Evolutionary conservation across 2,329 filamentous ascomycete species (phyloP), one percentile per base, ranked within the genome.

Genomic region (Ascochyta viciae-villosae): DNA sequence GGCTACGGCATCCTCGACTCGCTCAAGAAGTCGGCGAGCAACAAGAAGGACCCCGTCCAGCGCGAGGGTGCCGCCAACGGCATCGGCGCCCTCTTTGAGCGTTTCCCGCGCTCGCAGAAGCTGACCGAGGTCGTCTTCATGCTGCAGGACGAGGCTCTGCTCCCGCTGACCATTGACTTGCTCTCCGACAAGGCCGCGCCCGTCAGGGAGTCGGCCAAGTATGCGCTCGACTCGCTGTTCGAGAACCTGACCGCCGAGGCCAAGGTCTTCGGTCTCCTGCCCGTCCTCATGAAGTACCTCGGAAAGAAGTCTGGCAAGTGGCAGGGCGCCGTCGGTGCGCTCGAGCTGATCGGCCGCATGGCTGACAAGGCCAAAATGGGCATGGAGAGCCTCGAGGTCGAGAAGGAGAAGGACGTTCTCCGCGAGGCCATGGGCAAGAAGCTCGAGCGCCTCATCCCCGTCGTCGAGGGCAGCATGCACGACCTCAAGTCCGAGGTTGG

Each of bases 51-150:
- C 77, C 89, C 89, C 15, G 84, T 89, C 35, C 87, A 86, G 67
- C 86, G 94, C 68, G 95, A 99, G 80, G 92, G 92, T 71, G 90
- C 93, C 63, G 96, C 98, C 87, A 96, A 97, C 76, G 89, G 96
- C 38, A 84, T 98, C 23, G 95, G 96, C 54, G 94, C 96, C 50
- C 82, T 99, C 42, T 94, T 98, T 70, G 95, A 99, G 82, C 88
- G 90, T 37, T 90, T 98, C 72, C 91, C 92, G 41, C 81, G 87
- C 42, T 85, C 87, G 64, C 89, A 95, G 73, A 89, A 87, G 49
- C 78, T 92, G 62, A 91, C 87, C 76, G 93, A 98, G 79, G 86
- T 91, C 46, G 80, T 92, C 40, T 89, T 99, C 63, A 80, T 97
- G 16, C 76, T 93, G n/a, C 87, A 95, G 72, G 89, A 96, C 75